Conservation (phyloP, 495 filamentous ascomycete genomes). For the Tricharina praecox region DNA sequence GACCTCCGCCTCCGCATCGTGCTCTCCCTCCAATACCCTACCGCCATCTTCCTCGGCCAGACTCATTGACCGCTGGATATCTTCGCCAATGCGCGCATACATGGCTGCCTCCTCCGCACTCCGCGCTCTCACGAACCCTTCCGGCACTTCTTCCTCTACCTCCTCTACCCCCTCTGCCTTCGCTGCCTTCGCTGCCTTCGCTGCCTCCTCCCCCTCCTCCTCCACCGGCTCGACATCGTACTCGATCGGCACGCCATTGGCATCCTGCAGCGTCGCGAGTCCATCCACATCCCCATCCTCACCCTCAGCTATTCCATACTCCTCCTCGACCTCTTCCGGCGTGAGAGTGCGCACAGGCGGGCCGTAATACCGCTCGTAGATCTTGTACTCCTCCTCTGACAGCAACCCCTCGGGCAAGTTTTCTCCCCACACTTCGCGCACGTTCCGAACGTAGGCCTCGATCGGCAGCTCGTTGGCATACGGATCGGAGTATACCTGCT, state of each 20-base stretch:
- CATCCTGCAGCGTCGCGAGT: conserved; percentile 37
- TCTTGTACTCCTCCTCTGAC: conserved; percentile 45
- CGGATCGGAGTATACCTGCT: not conserved
- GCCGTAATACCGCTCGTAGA: conserved; percentile 75
- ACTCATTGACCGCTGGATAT: conserved; percentile 24
- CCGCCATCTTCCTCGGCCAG: conserved; percentile 10
- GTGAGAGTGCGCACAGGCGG: conserved; percentile 40
- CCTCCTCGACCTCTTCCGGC: conserved; percentile 33
- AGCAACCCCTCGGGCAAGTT: conserved; percentile 59
- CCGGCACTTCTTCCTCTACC: conserved; percentile 39
- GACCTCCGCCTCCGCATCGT: conserved; percentile 15
- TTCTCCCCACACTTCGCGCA: conserved; percentile 60
- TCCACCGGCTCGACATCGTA: conserved; percentile 26
- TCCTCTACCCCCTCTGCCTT: conserved; percentile 19
- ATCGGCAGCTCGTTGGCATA: conserved; percentile 16
- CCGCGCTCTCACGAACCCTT: conserved; percentile 31
- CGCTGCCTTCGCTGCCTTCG: conserved; percentile 9
- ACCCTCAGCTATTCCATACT: conserved; percentile 14
- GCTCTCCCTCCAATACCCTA: conserved; percentile 28
- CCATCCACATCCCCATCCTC: conserved; percentile 28
- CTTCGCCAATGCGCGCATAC: conserved; percentile 25
- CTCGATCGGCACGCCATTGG: conserved; percentile 42
- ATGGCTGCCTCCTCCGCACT: conserved; percentile 21
- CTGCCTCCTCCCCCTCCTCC: conserved; percentile 15
- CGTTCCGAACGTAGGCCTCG: conserved; percentile 49